Conservation (phyloP, 805 yeast genomes). For the Maudiozyma serrabonitensis region DNA sequence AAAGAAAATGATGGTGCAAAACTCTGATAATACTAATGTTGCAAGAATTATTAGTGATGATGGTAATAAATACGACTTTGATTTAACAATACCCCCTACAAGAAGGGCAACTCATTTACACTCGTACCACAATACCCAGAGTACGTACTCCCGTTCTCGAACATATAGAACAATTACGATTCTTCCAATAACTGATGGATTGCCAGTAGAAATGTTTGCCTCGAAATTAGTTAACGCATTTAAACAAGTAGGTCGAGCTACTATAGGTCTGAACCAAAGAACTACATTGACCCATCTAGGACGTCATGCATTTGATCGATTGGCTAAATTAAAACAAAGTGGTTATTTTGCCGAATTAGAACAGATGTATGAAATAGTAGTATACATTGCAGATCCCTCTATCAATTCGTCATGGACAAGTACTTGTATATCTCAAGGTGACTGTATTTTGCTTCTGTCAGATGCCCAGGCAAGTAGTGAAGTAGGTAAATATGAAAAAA, state of each 20-base stretch:
- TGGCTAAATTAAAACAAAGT: constrained; percentile 74
- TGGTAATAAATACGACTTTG: constrained; percentile 21
- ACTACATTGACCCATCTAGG: constrained; percentile 75
- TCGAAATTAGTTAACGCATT: constrained; percentile 61
- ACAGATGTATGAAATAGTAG: constrained; percentile 77
- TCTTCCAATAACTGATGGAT: constrained; percentile 65
- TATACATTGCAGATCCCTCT: constrained; percentile 81
- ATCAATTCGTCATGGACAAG: constrained; percentile 81
- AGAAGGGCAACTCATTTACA: constrained; percentile 5
- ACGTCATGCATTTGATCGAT: constrained; percentile 82
- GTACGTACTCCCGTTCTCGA: constrained; percentile 10
- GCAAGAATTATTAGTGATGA: constrained; percentile 11
- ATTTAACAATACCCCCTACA: constrained; percentile 27
- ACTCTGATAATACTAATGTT: constrained; percentile 4
- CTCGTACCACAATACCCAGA: constrained; percentile 8
- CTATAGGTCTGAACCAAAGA: constrained; percentile 75
- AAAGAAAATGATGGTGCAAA: constrained; percentile 31
- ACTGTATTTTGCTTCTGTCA: constrained; percentile 81
- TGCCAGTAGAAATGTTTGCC: constrained; percentile 87
- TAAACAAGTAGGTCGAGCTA: constrained; percentile 59
- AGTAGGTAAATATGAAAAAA: constrained; percentile 77
- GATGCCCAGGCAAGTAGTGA: constrained; percentile 67
- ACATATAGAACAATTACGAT: constrained; percentile 73
- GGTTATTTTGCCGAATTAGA: constrained; percentile 88
- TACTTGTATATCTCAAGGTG: constrained; percentile 91